phyloP scores from a whole-genome alignment of 78 protist species.

The Pelomyxa schiedti region DNA sequence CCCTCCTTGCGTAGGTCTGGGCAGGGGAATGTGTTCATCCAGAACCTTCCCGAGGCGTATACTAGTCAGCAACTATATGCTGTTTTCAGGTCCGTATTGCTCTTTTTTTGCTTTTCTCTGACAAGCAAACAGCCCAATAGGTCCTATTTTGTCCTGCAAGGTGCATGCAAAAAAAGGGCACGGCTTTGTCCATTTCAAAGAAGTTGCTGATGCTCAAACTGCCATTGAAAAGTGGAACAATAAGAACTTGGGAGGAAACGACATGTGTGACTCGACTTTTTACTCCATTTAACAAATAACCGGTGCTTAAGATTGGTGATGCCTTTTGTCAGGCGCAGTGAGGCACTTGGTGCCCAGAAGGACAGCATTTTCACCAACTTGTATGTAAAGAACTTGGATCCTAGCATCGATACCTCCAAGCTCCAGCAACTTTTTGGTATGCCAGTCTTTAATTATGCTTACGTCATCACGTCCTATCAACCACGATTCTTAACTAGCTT shows the following conservation, averaged over 20 bases:
- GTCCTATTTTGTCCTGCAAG: conserved; percentile 74
- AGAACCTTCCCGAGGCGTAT: conserved; percentile 76
- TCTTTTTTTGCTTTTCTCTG: background rate
- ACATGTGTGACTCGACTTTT: conserved; percentile 80
- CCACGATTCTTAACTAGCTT: too few species aligned
- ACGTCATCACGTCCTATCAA: too few species aligned
- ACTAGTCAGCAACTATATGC: conserved; percentile 83
- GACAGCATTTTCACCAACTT: conserved; percentile 83
- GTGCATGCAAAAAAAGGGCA: conserved; percentile 75
- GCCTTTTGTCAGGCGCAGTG: conserved; percentile 69
- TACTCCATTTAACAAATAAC: conserved; percentile 61
- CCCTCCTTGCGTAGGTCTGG: conserved; percentile 88
- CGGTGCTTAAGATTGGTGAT: too few species aligned
- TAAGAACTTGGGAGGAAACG: conserved; percentile 66
- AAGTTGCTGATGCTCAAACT: conserved; percentile 53
- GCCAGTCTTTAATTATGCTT: too few species aligned
- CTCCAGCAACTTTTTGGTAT: conserved; percentile 49
- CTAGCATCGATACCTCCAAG: conserved; percentile 26
- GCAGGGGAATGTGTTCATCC: conserved; percentile 94
- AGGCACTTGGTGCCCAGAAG: background rate
- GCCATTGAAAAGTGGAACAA: conserved; percentile 87
- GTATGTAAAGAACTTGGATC: conserved; percentile 80
- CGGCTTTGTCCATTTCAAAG: conserved; percentile 93
- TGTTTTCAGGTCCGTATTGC: conserved; percentile 66
- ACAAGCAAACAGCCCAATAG: conserved; percentile 20